These are phyloP conservation scores for Senecio squalidus DNA, from an alignment of 140 eudicot genomes.

Conservation along the genomic window DNA sequence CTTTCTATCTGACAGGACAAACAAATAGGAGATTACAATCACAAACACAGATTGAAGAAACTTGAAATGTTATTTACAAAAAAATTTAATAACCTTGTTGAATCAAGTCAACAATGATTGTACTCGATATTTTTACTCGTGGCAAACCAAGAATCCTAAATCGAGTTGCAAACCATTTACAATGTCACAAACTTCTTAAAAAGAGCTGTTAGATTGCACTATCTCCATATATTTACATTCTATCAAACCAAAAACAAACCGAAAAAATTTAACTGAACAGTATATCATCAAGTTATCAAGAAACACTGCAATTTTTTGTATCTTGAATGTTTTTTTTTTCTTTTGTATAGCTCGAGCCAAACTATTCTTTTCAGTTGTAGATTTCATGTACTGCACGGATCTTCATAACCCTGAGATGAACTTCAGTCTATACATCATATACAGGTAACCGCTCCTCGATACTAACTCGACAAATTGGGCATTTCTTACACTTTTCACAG, in stretches of 20 bases:
- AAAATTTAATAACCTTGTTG: neutral
- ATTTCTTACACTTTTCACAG: slow-evolving; percentile 80
- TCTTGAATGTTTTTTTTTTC: slow-evolving; percentile 10
- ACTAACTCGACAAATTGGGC: slow-evolving; percentile 83
- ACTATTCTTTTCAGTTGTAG: slow-evolving; percentile 7
- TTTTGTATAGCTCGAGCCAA: slow-evolving; percentile 18
- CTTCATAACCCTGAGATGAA: slow-evolving; percentile 6
- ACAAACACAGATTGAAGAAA: no score
- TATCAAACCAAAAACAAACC: slow-evolving; percentile 23
- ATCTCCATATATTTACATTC: slow-evolving; percentile 30
- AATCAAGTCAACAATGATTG: slow-evolving; percentile 9
- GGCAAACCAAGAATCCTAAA: slow-evolving; percentile 23
- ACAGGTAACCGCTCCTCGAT: slow-evolving; percentile 78
- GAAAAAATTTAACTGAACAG: neutral
- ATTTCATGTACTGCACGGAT: slow-evolving; percentile 20
- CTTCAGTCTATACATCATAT: slow-evolving; percentile 72
- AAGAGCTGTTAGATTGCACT: slow-evolving; percentile 22
- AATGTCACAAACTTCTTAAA: slow-evolving; percentile 20
- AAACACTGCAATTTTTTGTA: slow-evolving; percentile 17
- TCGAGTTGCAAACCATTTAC: slow-evolving; percentile 12
- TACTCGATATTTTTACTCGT: slow-evolving; percentile 9
- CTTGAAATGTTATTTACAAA: no score
- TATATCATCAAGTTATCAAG: slow-evolving; percentile 19
- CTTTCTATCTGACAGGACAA: no score
- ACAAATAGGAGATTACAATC: no score